A percentile compares a stretch with the other conserved stretches of the same genome.
phyloP scores from a whole-genome alignment of 345 rosid species.

The Raphanus raphanistrum region DNA sequence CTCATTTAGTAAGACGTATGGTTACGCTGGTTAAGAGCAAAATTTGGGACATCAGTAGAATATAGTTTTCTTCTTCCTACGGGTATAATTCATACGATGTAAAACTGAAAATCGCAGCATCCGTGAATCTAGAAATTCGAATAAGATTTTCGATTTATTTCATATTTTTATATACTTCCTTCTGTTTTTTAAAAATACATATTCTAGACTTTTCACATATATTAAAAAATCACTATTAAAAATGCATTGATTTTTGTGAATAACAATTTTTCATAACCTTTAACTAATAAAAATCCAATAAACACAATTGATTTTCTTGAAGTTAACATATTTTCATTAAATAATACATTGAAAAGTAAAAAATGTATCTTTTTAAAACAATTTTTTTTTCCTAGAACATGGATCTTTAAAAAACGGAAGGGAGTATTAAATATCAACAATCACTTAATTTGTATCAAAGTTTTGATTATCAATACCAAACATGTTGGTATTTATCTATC shows the following conservation, averaged over 20 bases:
- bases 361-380: too few relatives aligned
- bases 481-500: constrained; percentile 15
- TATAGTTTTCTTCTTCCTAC: neutral
- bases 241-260: too few relatives aligned
- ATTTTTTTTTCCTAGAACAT: too few relatives aligned
- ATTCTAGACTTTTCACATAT: too few relatives aligned
- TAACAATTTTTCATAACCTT: too few relatives aligned
- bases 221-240: too few relatives aligned
- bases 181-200: too few relatives aligned
- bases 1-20: neutral
- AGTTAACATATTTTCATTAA: too few relatives aligned
- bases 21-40: neutral
- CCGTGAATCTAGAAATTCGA: neutral
- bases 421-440: constrained; percentile 1
- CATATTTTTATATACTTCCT: neutral
- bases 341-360: too few relatives aligned
- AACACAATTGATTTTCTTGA: too few relatives aligned
- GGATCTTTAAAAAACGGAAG: too few relatives aligned
- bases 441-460: neutral
- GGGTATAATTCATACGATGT: neutral
- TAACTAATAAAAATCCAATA: too few relatives aligned
- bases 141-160: neutral
- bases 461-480: constrained; percentile 8
- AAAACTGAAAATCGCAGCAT: neutral
- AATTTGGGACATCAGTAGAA: neutral